Percentiles rank a stretch among this genome's conserved stretches.
Conservation (phyloP, 164 flowering plant species). For the Cinnamomum micranthum region DNA sequence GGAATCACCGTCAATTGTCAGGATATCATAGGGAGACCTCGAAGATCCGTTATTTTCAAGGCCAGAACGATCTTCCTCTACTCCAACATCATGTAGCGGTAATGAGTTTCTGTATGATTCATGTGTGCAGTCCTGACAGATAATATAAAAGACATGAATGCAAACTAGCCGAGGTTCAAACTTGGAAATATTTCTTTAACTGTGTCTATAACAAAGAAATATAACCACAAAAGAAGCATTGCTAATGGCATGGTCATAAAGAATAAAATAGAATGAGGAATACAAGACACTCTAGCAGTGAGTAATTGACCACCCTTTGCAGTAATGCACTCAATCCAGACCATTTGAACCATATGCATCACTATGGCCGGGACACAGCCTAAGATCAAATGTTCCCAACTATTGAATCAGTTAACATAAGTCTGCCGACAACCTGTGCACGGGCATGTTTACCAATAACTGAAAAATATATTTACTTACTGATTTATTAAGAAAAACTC, state of each 20-base stretch:
- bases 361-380: too few relatives aligned
- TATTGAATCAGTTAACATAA: not conserved
- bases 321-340: not conserved
- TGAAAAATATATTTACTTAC: too few relatives aligned
- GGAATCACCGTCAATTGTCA: conserved; percentile 54
- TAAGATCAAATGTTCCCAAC: too few relatives aligned
- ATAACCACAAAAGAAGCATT: not conserved
- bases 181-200: too few relatives aligned
- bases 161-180: not conserved
- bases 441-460: too few relatives aligned
- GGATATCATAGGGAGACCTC: conserved; percentile 37
- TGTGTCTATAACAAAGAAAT: not conserved
- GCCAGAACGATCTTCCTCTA: conserved; percentile 64
- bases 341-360: not conserved
- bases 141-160: conserved; percentile 9
- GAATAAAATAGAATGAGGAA: not conserved
- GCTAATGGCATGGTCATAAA: not conserved
- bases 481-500: too few relatives aligned
- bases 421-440: not conserved
- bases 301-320: not conserved
- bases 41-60: conserved; percentile 54
- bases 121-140: conserved; percentile 69
- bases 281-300: not conserved
- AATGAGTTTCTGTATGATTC: conserved; percentile 57
- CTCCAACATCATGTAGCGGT: conserved; percentile 60